phyloP scores from a whole-genome alignment of 2,329 filamentous ascomycete genomes.

The Aspergillus oerlinghausenensis region DNA sequence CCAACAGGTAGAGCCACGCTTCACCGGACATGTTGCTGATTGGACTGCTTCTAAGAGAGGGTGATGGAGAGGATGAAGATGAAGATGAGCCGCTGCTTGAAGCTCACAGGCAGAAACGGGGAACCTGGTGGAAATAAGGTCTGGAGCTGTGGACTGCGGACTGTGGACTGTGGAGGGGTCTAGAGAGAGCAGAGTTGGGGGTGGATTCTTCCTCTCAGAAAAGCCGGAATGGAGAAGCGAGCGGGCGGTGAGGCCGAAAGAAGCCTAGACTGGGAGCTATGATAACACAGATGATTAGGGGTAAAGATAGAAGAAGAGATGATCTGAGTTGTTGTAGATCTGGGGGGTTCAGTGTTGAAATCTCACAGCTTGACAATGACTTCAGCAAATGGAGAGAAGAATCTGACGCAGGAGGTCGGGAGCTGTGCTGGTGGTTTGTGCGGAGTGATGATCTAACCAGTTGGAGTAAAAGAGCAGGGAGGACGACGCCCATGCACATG shows the following conservation, averaged over 20 bases:
- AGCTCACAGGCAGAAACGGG: background rate
- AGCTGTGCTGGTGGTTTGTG: background rate
- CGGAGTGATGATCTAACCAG: background rate
- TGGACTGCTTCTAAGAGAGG: background rate
- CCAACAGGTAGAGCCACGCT: conserved; percentile 96
- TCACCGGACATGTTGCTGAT: conserved; percentile 78
- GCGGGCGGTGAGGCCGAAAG: background rate
- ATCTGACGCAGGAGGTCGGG: background rate
- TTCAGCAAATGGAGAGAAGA: background rate
- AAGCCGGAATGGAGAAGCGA: background rate
- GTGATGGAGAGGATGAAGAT: conserved; percentile 4
- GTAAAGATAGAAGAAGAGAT: background rate
- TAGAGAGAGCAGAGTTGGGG: background rate
- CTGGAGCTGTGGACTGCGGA: background rate
- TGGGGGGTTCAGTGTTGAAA: background rate
- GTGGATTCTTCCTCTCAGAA: background rate
- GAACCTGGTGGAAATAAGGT: background rate
- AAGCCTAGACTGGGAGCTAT: background rate
- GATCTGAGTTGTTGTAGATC: background rate
- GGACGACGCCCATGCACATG: no score
- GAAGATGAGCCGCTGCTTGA: background rate
- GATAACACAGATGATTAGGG: background rate
- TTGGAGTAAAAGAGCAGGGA: background rate
- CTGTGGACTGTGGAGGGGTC: background rate
- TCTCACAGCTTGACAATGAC: background rate